Base-by-base conservation (phyloP, 352 stramenopile genomes). In the Phytophthora ramorum region DNA sequence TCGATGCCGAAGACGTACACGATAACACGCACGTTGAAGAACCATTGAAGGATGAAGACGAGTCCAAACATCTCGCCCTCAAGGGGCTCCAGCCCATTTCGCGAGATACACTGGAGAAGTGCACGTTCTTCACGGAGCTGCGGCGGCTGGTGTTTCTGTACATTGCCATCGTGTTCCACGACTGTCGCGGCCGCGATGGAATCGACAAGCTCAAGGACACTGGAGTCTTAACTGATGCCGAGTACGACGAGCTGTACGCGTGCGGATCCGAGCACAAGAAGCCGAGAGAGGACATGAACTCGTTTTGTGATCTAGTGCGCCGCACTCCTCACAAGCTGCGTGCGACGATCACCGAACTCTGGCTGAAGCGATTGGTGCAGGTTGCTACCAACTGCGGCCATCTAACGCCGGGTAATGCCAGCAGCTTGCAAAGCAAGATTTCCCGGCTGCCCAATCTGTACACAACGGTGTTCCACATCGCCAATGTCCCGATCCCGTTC, bases 401-500 rank as follows among this genome's bases (percentile, higher is more conserved):
- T 54, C 59, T 91, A 53, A 87, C 68, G 19, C 69, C 71, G 13
- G 72, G 65, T 24, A 90, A 88, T 44, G 71, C 81, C 41, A 87
- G 78, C 58, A 81, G 58, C n/a, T 64, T 93, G 47, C 81, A 91
- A 53, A 35, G 76, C 28, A 89, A 89, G 65, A 86, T 93, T 26
- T 63, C 82, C 16, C 77, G 87, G 53, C 69, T 93, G 6, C 81
- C 83, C 19, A 76, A 76, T 17, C 63, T 92, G 12, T 92, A 92
- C 68, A 91, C 84, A 47, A 90, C 84, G 3, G 81, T 93, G 14
- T 93, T 89, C 64, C 88, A 89, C 64, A 91, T 93, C 61, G 82
- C 85, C 30, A 93, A 93, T 52, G 81, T 91, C 7, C 85, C 85
- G 24, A 93, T 93, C 48, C 85, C 85, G 53, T 93, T 93, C 81